Base-by-base conservation (phyloP, 495 filamentous ascomycete genomes). In the Friedmanniomyces simplex region DNA sequence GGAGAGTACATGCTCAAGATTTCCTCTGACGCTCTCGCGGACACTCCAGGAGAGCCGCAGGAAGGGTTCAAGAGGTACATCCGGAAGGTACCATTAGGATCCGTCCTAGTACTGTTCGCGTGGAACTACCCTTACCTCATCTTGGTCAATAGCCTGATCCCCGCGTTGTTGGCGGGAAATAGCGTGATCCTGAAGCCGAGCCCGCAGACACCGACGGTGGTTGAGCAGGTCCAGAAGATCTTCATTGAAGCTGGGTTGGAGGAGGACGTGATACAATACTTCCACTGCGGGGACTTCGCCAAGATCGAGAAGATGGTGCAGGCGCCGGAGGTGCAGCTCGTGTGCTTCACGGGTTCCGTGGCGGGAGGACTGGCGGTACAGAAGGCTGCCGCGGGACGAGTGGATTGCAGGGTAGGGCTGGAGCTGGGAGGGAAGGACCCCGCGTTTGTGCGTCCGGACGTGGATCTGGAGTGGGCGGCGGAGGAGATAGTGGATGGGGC, bases 51-150 rank as follows among this genome's bases (percentile, higher is more conserved):
- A 0, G 88, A 95, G 63, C 70, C 78, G 0, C 86, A 96, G 69
- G 80, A 84, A 57, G 90, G 89, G 0, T 95, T 95, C 76, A 89
- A 84, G 73, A 76, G 91, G 30, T 94, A 84, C 66, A 93, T 96
- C 69, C 82, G 83, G 63, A 91, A 93, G 66, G 81, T 85, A 14
- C 87, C 91, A 0, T 77, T 96, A 36, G 91, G 91, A 7, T 85
- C 88, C 6, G 85, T 88, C 26, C 74, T 96, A 52, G 78, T 95
- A 63, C 79, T 96, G 55, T 96, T 96, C 72, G 87, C 91, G 13
- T 96, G 91, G 91, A 96, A 96, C 69, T 96, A 96, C 66, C 91
- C 91, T 13, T 96, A 94, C 65, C 75, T 96, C 46, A 91, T 91
- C 62, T 77, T 95, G 6, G 82, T 95, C 64, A 96, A 96, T 72